A percentile compares a stretch with the other conserved stretches of the same genome.
These are phyloP conservation scores for Gastrolobium villosum DNA, from an alignment of 306 rosid genomes.

Conservation along the genomic window DNA sequence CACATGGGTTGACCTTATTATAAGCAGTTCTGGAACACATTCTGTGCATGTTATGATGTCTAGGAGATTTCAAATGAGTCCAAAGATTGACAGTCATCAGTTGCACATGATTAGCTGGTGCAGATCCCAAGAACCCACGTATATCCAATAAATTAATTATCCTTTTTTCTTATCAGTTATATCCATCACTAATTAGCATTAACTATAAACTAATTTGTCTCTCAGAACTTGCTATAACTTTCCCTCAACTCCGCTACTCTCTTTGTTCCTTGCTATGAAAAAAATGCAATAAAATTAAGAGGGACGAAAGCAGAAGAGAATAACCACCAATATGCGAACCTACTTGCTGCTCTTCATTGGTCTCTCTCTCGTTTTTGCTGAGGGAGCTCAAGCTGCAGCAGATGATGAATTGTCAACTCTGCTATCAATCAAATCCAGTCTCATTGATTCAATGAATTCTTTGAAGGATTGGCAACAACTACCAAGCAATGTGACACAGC, in stretches of 20 bases:
- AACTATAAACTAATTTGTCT: constrained; percentile 49
- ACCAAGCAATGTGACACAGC: constrained; percentile 48
- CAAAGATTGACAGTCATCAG: constrained; percentile 74
- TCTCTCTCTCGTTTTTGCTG: constrained; percentile 59
- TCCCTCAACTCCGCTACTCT: constrained; percentile 33
- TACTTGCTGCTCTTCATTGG: constrained; percentile 61
- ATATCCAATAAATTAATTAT: constrained; percentile 54
- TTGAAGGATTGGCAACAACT: constrained; percentile 69
- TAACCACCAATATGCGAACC: constrained; percentile 57
- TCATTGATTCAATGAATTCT: constrained; percentile 63
- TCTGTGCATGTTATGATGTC: constrained; percentile 87
- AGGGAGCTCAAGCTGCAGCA: constrained; percentile 51
- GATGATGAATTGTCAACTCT: constrained; percentile 67
- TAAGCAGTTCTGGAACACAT: constrained; percentile 66
- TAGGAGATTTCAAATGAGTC: constrained; percentile 62
- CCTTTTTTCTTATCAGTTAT: constrained; percentile 30
- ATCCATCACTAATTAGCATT: constrained; percentile 34
- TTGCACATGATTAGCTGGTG: constrained; percentile 72
- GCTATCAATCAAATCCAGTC: constrained; percentile 64
- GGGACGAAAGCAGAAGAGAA: constrained; percentile 47
- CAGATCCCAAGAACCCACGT: constrained; percentile 82
- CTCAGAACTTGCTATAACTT: constrained; percentile 46
- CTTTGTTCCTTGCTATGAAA: constrained; percentile 53
- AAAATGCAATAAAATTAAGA: constrained; percentile 54
- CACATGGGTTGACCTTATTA: constrained; percentile 68